These are phyloP conservation scores for Kodamaea suecica DNA, from an alignment of 1,139 yeast genomes.

Conservation along the genomic window DNA sequence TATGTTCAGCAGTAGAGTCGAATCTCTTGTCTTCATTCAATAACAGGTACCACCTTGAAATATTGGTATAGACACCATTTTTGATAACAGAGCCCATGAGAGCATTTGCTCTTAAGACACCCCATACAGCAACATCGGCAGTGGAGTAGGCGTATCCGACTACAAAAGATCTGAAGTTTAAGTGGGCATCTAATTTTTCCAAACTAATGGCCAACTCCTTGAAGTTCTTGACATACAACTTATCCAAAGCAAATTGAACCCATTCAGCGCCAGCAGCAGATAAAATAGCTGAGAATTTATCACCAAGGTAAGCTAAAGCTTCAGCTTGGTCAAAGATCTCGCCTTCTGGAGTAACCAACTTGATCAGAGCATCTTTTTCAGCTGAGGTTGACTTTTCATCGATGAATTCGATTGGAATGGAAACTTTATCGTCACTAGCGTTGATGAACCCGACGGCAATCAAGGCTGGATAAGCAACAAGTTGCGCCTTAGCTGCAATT, in stretches of 20 bases:
- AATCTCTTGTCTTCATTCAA: conserved; percentile 65
- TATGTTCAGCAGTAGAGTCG: conserved; percentile 65
- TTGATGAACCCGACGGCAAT: conserved; percentile 77
- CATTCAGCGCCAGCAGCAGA: conserved; percentile 48
- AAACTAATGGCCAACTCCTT: conserved; percentile 75
- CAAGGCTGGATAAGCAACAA: conserved; percentile 74
- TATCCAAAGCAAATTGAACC: conserved; percentile 65
- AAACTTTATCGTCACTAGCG: conserved; percentile 39
- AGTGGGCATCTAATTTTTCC: conserved; percentile 76
- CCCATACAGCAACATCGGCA: conserved; percentile 92
- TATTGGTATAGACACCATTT: conserved; percentile 76
- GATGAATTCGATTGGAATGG: conserved; percentile 61
- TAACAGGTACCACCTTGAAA: conserved; percentile 90
- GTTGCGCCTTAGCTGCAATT: conserved; percentile 83
- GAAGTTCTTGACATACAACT: conserved; percentile 80
- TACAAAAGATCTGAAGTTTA: conserved; percentile 80
- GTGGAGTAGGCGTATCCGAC: conserved; percentile 63
- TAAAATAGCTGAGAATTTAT: conserved; percentile 41
- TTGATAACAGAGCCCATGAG: conserved; percentile 88
- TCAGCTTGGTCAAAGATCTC: conserved; percentile 44
- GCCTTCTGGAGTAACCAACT: conserved; percentile 45
- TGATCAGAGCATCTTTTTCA: conserved; percentile 41
- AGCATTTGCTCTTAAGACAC: conserved; percentile 87
- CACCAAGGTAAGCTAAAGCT: conserved; percentile 45
- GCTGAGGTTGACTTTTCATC: conserved; percentile 55